Conservation (phyloP, 1,139 yeast species). For the Suhomyces maxii region DNA sequence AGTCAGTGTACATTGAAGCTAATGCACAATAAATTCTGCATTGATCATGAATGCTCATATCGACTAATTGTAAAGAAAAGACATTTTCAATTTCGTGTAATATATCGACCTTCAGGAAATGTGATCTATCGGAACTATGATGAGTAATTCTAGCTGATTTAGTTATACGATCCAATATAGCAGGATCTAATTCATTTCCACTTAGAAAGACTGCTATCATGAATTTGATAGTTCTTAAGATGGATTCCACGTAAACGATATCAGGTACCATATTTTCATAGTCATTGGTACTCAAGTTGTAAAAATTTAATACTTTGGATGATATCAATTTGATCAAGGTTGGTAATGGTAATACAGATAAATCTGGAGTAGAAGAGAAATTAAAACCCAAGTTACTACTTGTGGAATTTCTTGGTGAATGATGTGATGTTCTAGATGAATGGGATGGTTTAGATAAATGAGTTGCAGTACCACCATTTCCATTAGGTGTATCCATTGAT, state of each 20-base stretch:
- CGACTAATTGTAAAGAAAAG: conserved; percentile 38
- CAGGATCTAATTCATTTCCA: conserved; percentile 40
- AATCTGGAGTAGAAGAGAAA: conserved; percentile 24
- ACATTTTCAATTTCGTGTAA: conserved; percentile 50
- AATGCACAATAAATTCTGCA: conserved; percentile 64
- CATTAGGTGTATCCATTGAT: conserved; percentile 19
- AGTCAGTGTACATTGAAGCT: conserved; percentile 61
- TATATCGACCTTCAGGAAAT: conserved; percentile 39
- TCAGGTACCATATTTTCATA: conserved; percentile 82
- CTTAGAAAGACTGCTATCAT: conserved; percentile 52
- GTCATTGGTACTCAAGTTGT: conserved; percentile 58
- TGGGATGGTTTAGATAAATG: conserved; percentile 2
- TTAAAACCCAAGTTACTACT: conserved; percentile 24
- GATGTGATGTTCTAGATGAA: conserved; percentile 1
- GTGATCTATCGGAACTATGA: conserved; percentile 26
- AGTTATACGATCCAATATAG: conserved; percentile 15
- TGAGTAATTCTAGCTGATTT: conserved; percentile 15
- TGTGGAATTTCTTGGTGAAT: conserved; percentile 38
- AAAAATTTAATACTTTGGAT: conserved; percentile 54
- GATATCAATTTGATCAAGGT: conserved; percentile 50
- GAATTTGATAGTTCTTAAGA: conserved; percentile 62
- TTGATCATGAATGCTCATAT: conserved; percentile 54
- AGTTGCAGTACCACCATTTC: conserved; percentile 3
- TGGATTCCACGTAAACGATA: conserved; percentile 71
- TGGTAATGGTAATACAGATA: conserved; percentile 33